These are phyloP conservation scores for Penicillium ochrochloron DNA, from an alignment of 495 filamentous ascomycete genomes.

Conservation along the genomic window DNA sequence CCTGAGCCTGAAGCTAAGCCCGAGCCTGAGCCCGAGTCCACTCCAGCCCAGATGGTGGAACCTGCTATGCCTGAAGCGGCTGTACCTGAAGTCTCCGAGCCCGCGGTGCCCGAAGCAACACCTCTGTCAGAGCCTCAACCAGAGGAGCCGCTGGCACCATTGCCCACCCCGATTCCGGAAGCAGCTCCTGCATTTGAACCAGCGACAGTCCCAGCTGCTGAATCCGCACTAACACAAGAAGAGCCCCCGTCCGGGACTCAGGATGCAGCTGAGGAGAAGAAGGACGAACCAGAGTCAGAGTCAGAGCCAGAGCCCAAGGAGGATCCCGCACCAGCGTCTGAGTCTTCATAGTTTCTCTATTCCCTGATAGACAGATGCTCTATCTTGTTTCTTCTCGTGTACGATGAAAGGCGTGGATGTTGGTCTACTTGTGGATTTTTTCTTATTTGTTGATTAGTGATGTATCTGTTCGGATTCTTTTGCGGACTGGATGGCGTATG, in stretches of 20 bases:
- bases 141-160: slow-evolving; percentile 12
- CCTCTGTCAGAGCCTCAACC: slow-evolving; percentile 14
- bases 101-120: neutral
- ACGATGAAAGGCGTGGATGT: slow-evolving; percentile 10
- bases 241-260: neutral
- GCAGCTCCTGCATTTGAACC: neutral
- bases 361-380: neutral
- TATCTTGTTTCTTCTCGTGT: slow-evolving; percentile 5
- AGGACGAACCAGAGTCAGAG: slow-evolving; percentile 18
- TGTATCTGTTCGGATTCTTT: slow-evolving; percentile 5
- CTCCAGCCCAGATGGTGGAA: neutral
- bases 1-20: neutral
- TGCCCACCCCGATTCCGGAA: slow-evolving; percentile 5
- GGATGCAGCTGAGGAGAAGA: slow-evolving; percentile 12
- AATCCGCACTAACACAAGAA: neutral
- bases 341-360: slow-evolving; percentile 6
- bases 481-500: slow-evolving; percentile 13
- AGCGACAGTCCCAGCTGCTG: neutral
- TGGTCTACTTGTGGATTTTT: neutral
- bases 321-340: slow-evolving; percentile 8
- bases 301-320: slow-evolving; percentile 7
- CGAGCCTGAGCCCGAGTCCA: slow-evolving; percentile 1
- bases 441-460: slow-evolving; percentile 9
- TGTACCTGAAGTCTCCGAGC: neutral
- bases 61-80: neutral